A percentile compares a stretch with the other conserved stretches of the same genome.
Conservation (phyloP, 129 eudicot genomes). For the Glebionis coronaria region DNA sequence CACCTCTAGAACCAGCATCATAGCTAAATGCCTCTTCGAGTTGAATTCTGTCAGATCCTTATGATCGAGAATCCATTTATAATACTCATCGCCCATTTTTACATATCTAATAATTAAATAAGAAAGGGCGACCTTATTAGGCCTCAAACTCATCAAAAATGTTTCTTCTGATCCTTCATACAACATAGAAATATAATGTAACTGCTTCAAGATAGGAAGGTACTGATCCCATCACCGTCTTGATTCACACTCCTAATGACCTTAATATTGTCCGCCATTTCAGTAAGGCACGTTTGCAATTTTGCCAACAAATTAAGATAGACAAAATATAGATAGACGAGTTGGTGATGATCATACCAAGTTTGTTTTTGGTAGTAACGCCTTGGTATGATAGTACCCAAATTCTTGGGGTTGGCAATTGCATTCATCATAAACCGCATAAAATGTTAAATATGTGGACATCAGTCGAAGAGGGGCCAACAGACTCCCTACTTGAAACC, state of each 20-base stretch:
- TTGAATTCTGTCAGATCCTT: too few relatives aligned
- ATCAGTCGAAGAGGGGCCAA: background rate
- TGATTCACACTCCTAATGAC: background rate
- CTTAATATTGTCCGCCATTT: background rate
- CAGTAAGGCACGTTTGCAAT: background rate
- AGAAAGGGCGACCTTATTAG: background rate
- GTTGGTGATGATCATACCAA: background rate
- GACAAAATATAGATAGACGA: background rate
- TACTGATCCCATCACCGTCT: slow-evolving; percentile 34
- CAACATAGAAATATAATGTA: background rate
- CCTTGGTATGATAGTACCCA: background rate
- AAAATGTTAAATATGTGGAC: background rate
- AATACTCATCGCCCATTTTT: background rate
- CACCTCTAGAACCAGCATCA: background rate
- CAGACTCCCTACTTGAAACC: slow-evolving; percentile 13
- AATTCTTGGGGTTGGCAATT: background rate
- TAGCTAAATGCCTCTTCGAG: background rate
- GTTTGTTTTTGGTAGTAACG: background rate
- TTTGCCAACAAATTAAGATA: background rate
- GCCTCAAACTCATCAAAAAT: background rate
- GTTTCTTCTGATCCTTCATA: background rate
- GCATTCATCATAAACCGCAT: background rate
- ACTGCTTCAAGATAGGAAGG: background rate
- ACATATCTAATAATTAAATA: background rate
- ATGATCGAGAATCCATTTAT: background rate